Conservation (phyloP, 2,329 filamentous ascomycete genomes). For the Coniochaeta pulveracea region DNA sequence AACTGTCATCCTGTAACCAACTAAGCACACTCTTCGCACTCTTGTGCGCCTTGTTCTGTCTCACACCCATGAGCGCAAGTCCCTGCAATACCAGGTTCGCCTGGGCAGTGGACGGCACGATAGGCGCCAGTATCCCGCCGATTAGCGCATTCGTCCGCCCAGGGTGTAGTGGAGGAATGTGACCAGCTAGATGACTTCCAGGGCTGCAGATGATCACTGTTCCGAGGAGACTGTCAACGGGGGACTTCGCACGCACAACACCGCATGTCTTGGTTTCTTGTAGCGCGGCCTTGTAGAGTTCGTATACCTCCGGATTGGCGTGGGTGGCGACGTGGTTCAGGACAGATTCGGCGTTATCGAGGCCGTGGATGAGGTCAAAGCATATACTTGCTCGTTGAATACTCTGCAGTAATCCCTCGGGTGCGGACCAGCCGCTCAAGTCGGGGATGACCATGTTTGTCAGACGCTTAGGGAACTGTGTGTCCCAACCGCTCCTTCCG, state of each 20-base stretch:
- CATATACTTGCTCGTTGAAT: conserved; percentile 62
- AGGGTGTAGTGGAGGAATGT: conserved; percentile 57
- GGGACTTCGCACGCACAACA: conserved; percentile 70
- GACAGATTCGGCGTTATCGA: conserved; percentile 63
- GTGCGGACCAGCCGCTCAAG: conserved; percentile 61
- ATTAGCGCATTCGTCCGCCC: conserved; percentile 32
- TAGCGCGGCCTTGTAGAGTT: conserved; percentile 69
- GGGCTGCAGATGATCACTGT: conserved; percentile 71
- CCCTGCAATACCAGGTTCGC: conserved; percentile 63
- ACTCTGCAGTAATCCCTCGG: conserved; percentile 64
- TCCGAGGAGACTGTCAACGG: conserved; percentile 58
- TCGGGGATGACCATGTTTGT: conserved; percentile 64
- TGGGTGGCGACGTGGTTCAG: conserved; percentile 64
- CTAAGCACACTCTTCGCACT: conserved; percentile 64
- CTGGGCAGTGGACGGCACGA: conserved; percentile 60
- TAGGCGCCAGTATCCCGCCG: conserved; percentile 70
- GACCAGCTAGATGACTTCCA: conserved; percentile 55
- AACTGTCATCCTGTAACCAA: conserved; percentile 65
- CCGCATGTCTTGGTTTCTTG: conserved; percentile 62
- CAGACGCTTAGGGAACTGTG: conserved; percentile 41
- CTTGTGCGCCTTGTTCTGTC: conserved; percentile 71
- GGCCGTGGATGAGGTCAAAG: conserved; percentile 75
- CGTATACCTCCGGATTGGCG: conserved; percentile 65
- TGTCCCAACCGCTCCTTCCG: conserved; percentile 81
- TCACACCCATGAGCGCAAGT: conserved; percentile 66